Base-by-base conservation (phyloP, 1,139 yeast species). In the Pichia sp. region DNA sequence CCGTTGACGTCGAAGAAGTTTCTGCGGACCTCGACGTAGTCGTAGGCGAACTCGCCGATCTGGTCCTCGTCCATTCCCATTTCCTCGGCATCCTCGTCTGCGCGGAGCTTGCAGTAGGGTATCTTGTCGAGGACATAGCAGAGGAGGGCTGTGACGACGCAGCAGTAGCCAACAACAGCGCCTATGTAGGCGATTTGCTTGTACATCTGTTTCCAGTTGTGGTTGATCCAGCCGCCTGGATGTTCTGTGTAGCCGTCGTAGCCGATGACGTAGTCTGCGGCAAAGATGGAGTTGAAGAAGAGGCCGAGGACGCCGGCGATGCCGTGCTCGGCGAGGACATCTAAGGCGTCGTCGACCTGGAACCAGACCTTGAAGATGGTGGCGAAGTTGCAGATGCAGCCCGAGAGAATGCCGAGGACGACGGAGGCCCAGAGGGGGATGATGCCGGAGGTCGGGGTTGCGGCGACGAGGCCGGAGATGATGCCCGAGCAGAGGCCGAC, bases 311-410 rank as follows among this genome's bases (percentile, higher is more conserved):
- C 78, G 41, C 99, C 99, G 0, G 98, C 98, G 65, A 93, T 79
- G 54, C 97, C 98, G 85, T 93, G 99, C 82, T 92, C 98, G 26
- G 98, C 98, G 70, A 93, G 80, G 51, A 92, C 86, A 85, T 93
- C 98, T 66, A 93, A 77, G 3, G 97, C 85, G 72, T 93, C 99
- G 70, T 93, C 98, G 56, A 90, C 93, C 58, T 79, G 80, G 54
- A 87, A 75, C 58, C 89, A 72, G 68, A 87, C 90, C 73, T 93
- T 93, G 70, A 93, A 74, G 67, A 90, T 87, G 54, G 98, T 92
- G 55, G 96, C 76, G 67, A 88, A 88, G 76, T 93, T 92, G 80
- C 98, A 93, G 46, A 87, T 82, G 15, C 85, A 72, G 40, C 97
- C 96, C 0, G 97, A 77, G 1, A 81, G 80, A 38, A 89, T 76